Base-by-base conservation (phyloP, 2,329 filamentous ascomycete genomes). In the Ceratocystiopsis sp. region DNA sequence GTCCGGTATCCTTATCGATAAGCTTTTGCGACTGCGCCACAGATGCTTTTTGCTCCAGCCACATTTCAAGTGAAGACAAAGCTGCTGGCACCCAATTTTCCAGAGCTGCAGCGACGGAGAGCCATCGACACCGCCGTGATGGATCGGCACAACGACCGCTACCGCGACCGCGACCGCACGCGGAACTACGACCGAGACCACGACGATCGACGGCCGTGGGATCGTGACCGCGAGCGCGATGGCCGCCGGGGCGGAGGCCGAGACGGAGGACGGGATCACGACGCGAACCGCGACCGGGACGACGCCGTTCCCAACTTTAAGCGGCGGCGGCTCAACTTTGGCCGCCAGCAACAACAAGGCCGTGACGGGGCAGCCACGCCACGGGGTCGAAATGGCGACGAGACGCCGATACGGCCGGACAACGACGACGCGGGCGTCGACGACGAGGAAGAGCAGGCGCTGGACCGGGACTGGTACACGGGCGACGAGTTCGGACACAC, bases 381-480 rank as follows among this genome's bases (percentile, higher is more conserved):
- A 4, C 49, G 49, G 12, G 49, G 46, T 18, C 40, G 42, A 3
- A 44, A 34, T 13, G 46, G 47, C 21, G 46, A 36, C 7, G 45
- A 45, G 19, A 66, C 62, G 17, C 67, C 67, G 0, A 67, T 66
- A 46, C 77, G 74, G 50, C 57, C 64, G 19, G 68, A 72, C 44
- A 75, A 78, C 45, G 75, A 82, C 39, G 71, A 69, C 3, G 70
- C 75, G 0, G 45, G 66, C 14, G 67, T 76, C 14, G 67, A 71
- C 33, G 71, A 80, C 35, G 75, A 84, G 48, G 84, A 93, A 49
- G 73, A 76, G 16, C 73, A 73, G 48, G 83, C 78, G 11, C 67
- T 94, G 43, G 87, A 95, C 57, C 76, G 87, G 48, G 87, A 94
- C 60, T 95, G 87, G 87, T 95, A 95, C 54, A 78, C 76, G 18